These are phyloP conservation scores for Russula dissimulans DNA, from an alignment of 768 basidiomycete genomes.

Conservation along the genomic window DNA sequence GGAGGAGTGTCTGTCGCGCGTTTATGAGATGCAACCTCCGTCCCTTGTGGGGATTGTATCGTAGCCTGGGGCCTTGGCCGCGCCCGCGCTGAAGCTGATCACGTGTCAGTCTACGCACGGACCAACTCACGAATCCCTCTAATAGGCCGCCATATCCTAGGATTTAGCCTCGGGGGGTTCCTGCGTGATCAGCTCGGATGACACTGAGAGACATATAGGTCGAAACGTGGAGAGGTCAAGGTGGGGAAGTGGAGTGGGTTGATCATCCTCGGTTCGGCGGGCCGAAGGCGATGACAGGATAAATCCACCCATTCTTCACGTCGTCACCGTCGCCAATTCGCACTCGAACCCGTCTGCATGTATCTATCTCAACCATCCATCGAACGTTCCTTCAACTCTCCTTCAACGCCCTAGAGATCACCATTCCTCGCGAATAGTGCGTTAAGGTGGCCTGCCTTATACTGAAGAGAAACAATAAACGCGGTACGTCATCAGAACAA, in stretches of 20 bases:
- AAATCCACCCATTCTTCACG: too few relatives aligned
- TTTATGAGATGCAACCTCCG: neutral
- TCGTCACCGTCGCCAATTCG: too few relatives aligned
- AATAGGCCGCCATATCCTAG: too few relatives aligned
- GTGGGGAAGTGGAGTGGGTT: too few relatives aligned
- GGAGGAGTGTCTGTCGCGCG: neutral
- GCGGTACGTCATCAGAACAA: constrained; percentile 19
- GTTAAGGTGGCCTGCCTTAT: constrained; percentile 6
- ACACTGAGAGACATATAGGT: too few relatives aligned
- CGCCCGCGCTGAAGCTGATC: neutral
- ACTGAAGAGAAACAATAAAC: constrained; percentile 9
- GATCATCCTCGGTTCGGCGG: too few relatives aligned
- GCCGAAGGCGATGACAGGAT: too few relatives aligned
- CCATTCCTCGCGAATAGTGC: neutral
- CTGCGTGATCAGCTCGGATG: too few relatives aligned
- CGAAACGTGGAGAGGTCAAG: too few relatives aligned
- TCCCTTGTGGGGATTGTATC: too few relatives aligned
- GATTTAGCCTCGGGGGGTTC: too few relatives aligned
- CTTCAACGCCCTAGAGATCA: neutral
- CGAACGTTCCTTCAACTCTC: neutral
- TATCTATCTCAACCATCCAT: neutral
- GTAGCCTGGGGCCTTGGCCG: too few relatives aligned
- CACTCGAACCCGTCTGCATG: neutral
- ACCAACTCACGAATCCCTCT: neutral
- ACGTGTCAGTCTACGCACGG: constrained; percentile 6